Conservation (phyloP, 2,329 filamentous ascomycete genomes). For the Neonectria sp. region DNA sequence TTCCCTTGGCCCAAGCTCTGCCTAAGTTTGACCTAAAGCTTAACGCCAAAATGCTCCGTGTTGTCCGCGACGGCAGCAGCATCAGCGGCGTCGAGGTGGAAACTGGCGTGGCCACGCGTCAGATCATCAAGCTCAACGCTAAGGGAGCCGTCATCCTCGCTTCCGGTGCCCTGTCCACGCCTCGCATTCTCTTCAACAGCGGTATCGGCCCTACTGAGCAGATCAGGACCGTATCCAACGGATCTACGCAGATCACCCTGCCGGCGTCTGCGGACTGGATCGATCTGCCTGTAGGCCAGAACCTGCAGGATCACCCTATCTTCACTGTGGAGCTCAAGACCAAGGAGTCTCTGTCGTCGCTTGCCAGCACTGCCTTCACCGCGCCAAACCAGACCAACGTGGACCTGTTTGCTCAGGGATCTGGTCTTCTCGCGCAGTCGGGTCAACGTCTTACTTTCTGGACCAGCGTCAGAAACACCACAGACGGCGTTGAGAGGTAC, state of each 20-base stretch:
- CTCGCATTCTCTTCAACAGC: conserved; percentile 73
- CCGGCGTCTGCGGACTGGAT: conserved; percentile 68
- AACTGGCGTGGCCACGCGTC: conserved; percentile 64
- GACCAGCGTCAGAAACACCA: conserved; percentile 58
- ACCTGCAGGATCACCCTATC: conserved; percentile 70
- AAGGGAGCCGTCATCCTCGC: conserved; percentile 71
- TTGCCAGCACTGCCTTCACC: conserved; percentile 37
- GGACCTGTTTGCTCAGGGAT: conserved; percentile 53
- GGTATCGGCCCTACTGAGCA: conserved; percentile 77
- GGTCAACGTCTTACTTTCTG: conserved; percentile 65
- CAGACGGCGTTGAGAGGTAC: conserved; percentile 56
- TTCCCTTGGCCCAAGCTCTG: conserved; percentile 71
- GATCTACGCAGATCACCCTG: conserved; percentile 67
- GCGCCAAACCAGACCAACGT: conserved; percentile 47
- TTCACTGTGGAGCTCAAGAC: conserved; percentile 57
- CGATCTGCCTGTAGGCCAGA: conserved; percentile 71
- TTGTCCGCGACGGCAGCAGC: conserved; percentile 74
- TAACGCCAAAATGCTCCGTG: conserved; percentile 76
- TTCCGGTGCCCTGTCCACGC: conserved; percentile 78
- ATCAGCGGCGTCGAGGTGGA: conserved; percentile 80
- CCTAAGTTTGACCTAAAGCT: conserved; percentile 78
- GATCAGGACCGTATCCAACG: conserved; percentile 65
- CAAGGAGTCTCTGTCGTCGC: conserved; percentile 58
- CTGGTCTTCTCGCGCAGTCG: conserved; percentile 60
- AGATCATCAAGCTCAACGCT: conserved; percentile 46